These are phyloP conservation scores for Ophiocordyceps robertsii DNA, from an alignment of 2,329 filamentous ascomycete species.

Conservation along the genomic window DNA sequence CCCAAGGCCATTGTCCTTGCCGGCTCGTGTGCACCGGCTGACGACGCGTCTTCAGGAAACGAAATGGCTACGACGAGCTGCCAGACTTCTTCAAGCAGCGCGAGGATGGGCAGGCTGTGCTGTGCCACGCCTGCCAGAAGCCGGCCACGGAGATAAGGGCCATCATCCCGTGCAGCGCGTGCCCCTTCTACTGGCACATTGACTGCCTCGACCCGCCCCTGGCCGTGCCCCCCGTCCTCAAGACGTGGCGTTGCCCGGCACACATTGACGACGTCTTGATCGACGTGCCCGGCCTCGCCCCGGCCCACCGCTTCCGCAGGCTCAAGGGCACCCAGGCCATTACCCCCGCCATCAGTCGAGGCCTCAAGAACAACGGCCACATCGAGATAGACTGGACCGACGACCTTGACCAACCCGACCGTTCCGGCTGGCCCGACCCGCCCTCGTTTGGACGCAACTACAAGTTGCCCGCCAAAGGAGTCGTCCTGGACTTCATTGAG, in stretches of 20 bases:
- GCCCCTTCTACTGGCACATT: constrained; percentile 74
- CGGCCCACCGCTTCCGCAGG: constrained; percentile 48
- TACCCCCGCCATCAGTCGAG: constrained; percentile 43
- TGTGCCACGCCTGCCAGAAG: constrained; percentile 65
- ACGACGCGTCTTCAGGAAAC: constrained; percentile 25
- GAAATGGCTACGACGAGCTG: constrained; percentile 43
- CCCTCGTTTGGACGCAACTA: constrained; percentile 51
- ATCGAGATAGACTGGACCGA: constrained; percentile 54
- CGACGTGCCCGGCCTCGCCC: constrained; percentile 42
- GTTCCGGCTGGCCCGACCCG: constrained; percentile 42
- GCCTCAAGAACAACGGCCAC: constrained; percentile 55
- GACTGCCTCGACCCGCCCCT: constrained; percentile 83
- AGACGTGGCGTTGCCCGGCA: constrained; percentile 79
- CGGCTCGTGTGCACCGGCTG: background rate
- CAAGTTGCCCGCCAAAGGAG: constrained; percentile 47
- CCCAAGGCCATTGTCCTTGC: background rate
- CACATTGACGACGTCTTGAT: constrained; percentile 67
- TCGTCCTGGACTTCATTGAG: constrained; percentile 61
- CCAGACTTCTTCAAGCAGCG: constrained; percentile 56
- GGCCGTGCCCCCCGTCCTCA: constrained; percentile 61
- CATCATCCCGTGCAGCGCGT: constrained; percentile 79
- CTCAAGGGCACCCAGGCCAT: constrained; percentile 41
- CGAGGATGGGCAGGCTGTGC: constrained; percentile 63
- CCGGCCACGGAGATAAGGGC: constrained; percentile 46
- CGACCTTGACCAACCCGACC: constrained; percentile 41